Base-by-base conservation (phyloP, 208 protist species). In the Naegleria gruberi region DNA sequence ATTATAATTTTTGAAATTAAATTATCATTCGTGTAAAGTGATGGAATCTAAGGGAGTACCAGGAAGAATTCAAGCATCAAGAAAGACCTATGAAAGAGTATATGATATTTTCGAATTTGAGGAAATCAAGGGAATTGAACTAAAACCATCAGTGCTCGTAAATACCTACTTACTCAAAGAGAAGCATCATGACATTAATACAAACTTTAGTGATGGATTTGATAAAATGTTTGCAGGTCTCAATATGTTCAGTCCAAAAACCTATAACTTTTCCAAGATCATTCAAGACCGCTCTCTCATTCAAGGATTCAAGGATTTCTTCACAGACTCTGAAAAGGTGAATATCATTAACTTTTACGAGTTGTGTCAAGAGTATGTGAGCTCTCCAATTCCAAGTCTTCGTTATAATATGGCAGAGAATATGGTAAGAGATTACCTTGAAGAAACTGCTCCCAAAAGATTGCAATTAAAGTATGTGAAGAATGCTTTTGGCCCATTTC, bases 31-130 rank as follows among this genome's bases (percentile, higher is more conserved):
- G 51, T 65, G 15, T 30, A 3, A 19, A 30, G 47, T 89, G 26
- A 92, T 93, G 92, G 92, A 93, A 73, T 86, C 41, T 40, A 84
- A 44, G 23, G 91, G 91, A 7, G 30, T 93, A 10, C 90, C 92
- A 10, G 47, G 10, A 43, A 65, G 89, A 43, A 43, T 92, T 26
- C 87, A 92, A 40, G n/a, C 92, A 0, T 42, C 30, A 42, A 1
- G 82, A 86, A 34, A 23, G 17, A 46, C 82, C 15, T 86, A 47
- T 30, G 82, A 86, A 86, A 7, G 82, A 47, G 34, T 42, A 0
- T 46, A 86, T 37, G 82, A 86, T 47, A 86, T 86, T 26, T 86
- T 86, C 19, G 82, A 86, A 40, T 86, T 86, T 46, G 82, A 86
- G n/a, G 82, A 86, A 40, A 43, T 15, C 17, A 7, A 23, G n/a